Evolutionary conservation across 1,139 yeast species (phyloP).

Genomic region (Hyphopichia pseudoburtonii): DNA sequence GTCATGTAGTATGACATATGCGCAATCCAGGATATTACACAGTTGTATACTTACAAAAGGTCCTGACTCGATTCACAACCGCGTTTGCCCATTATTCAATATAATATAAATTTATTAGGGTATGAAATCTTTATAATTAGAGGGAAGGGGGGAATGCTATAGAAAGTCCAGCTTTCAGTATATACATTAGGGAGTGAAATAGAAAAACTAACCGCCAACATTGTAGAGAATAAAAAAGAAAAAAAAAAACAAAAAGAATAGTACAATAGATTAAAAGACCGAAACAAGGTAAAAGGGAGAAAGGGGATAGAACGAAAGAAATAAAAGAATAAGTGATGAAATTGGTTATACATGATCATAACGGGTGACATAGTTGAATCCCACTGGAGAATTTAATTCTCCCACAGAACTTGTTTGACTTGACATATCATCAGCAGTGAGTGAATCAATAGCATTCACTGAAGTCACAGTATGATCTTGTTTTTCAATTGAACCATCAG

Average conservation of each 20-base stretch:
- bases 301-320: background rate
- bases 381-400: constrained; percentile 3
- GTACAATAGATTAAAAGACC: background rate
- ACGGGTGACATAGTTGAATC: constrained; percentile 3
- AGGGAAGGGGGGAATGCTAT: background rate
- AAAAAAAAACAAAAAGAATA: background rate
- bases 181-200: too few species aligned
- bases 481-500: constrained; percentile 1
- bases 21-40: too few species aligned
- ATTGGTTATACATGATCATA: constrained; percentile 1
- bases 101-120: too few species aligned
- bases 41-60: too few species aligned
- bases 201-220: too few species aligned
- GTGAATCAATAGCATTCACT: constrained; percentile 1
- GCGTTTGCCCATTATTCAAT: too few species aligned
- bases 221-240: background rate
- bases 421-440: background rate
- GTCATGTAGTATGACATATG: too few species aligned
- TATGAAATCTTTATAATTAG: background rate
- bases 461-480: constrained; percentile 1
- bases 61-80: too few species aligned
- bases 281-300: background rate
- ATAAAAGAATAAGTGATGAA: background rate
- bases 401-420: background rate
- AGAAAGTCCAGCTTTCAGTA: constrained; percentile 1